A percentile compares a stretch with the other conserved stretches of the same genome.
Evolutionary conservation across 305 asterid genomes (phyloP).

Genomic region (Ajuga reptans): DNA sequence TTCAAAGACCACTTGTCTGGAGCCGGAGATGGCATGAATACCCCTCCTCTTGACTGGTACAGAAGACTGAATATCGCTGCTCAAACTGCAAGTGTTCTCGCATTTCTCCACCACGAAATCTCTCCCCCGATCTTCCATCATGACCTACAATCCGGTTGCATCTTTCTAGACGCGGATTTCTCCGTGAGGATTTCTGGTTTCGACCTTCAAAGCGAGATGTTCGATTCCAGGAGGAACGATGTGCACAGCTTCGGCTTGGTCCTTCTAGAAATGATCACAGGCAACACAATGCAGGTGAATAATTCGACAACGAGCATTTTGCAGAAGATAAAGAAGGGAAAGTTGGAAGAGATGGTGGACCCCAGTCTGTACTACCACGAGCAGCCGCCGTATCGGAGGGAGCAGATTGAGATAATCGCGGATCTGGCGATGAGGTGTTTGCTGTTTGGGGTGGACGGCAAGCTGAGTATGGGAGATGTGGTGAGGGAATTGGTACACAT

Average conservation of each 20-base stretch:
- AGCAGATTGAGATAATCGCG: conserved; percentile 49
- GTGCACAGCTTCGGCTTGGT: conserved; percentile 45
- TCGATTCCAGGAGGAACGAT: conserved; percentile 32
- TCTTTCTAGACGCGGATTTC: conserved; percentile 44
- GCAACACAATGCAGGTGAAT: conserved; percentile 21
- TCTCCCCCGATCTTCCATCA: conserved; percentile 51
- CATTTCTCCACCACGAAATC: conserved; percentile 48
- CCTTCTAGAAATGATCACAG: conserved; percentile 52
- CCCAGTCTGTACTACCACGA: conserved; percentile 58
- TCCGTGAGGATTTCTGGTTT: conserved; percentile 41
- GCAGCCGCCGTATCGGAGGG: conserved; percentile 39
- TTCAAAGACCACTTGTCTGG: conserved; percentile 37
- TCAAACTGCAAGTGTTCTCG: conserved; percentile 44
- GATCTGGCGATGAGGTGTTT: conserved; percentile 67
- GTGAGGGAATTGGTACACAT: conserved; percentile 48
- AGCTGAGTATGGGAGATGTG: conserved; percentile 48
- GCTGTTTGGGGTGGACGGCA: conserved; percentile 50
- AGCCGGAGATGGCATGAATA: conserved; percentile 24
- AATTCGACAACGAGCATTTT: conserved; percentile 26
- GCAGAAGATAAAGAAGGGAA: conserved; percentile 55
- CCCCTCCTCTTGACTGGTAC: conserved; percentile 39
- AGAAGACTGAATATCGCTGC: conserved; percentile 39
- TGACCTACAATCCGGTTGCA: conserved; percentile 40
- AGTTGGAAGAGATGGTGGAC: conserved; percentile 61
- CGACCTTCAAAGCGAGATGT: conserved; percentile 24